Percentiles rank a stretch among this genome's conserved stretches.
These are phyloP conservation scores for Talaromyces stipitatus DNA, from an alignment of 495 filamentous ascomycete genomes.

Conservation along the genomic window DNA sequence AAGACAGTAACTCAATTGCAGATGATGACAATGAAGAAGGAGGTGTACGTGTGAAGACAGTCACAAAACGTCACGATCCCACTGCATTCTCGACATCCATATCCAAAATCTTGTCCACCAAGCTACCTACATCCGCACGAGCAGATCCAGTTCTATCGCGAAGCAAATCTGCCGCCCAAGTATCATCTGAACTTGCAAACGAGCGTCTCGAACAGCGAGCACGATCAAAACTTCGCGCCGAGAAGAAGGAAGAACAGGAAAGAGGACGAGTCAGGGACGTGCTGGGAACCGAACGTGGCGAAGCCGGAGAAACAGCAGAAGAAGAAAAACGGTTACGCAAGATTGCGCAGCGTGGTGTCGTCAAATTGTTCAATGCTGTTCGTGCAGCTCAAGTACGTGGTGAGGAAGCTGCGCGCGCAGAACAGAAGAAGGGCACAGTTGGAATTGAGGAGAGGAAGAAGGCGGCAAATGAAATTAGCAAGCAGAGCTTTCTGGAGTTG, in stretches of 20 bases:
- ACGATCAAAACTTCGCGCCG: conserved; percentile 65
- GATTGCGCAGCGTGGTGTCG: conserved; percentile 82
- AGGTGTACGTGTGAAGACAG: conserved; percentile 13
- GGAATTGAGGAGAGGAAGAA: conserved; percentile 69
- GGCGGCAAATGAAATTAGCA: conserved; percentile 87
- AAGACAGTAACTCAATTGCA: conserved; percentile 5
- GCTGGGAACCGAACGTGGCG: conserved; percentile 43
- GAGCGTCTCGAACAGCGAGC: conserved; percentile 73
- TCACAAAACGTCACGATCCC: conserved; percentile 79
- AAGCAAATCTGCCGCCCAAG: conserved; percentile 57
- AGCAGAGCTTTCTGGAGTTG: conserved; percentile 88
- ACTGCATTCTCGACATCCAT: conserved; percentile 85
- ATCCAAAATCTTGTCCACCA: conserved; percentile 79
- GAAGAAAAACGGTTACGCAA: conserved; percentile 76
- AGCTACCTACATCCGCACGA: conserved; percentile 71
- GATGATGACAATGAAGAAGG: conserved; percentile 19
- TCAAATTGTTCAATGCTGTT: conserved; percentile 94
- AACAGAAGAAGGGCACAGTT: conserved; percentile 63
- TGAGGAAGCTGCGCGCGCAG: conserved; percentile 61
- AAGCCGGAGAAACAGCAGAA: conserved; percentile 53
- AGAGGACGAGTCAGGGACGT: conserved; percentile 85
- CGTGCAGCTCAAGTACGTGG: conserved; percentile 83
- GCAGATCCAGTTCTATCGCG: conserved; percentile 85
- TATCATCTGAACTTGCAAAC: conserved; percentile 58
- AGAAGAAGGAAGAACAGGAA: conserved; percentile 74